Evolutionary conservation across 495 filamentous ascomycete species (phyloP).

Genomic region (Xylaria longipes): DNA sequence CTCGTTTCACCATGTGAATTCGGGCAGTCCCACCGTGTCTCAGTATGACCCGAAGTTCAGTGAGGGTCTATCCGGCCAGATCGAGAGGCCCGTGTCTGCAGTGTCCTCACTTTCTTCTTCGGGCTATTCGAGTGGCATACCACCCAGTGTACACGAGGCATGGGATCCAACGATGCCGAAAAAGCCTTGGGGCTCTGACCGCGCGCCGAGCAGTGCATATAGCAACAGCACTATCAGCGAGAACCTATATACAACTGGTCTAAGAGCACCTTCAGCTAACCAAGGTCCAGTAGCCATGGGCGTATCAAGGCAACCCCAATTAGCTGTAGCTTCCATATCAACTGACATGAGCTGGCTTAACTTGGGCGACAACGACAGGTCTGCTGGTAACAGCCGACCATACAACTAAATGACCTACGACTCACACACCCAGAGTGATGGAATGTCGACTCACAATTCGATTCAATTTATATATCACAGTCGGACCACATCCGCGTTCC

Average conservation of each 20-base stretch:
- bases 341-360: conserved; percentile 83
- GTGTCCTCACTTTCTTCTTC: conserved; percentile 55
- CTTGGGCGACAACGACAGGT: conserved; percentile 48
- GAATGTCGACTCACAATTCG: not conserved
- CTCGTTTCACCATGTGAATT: conserved; percentile 64
- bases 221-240: conserved; percentile 38
- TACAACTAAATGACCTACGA: conserved; percentile 18
- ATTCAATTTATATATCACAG: conserved; percentile 29
- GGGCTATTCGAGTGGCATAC: conserved; percentile 65
- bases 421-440: not conserved
- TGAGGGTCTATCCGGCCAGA: conserved; percentile 66
- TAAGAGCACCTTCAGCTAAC: conserved; percentile 47
- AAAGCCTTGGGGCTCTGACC: conserved; percentile 54
- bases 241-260: conserved; percentile 43
- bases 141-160: conserved; percentile 57
- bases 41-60: conserved; percentile 53
- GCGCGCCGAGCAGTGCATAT: conserved; percentile 67
- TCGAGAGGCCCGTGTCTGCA: conserved; percentile 63
- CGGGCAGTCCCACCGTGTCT: conserved; percentile 72
- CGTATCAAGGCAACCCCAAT: conserved; percentile 50
- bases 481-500: conserved; percentile 20
- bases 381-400: not conserved
- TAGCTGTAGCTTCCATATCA: conserved; percentile 43
- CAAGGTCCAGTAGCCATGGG: conserved; percentile 48
- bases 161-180: conserved; percentile 56